Base-by-base conservation (phyloP, 2,329 filamentous ascomycete species). In the Fusarium tuaranense region DNA sequence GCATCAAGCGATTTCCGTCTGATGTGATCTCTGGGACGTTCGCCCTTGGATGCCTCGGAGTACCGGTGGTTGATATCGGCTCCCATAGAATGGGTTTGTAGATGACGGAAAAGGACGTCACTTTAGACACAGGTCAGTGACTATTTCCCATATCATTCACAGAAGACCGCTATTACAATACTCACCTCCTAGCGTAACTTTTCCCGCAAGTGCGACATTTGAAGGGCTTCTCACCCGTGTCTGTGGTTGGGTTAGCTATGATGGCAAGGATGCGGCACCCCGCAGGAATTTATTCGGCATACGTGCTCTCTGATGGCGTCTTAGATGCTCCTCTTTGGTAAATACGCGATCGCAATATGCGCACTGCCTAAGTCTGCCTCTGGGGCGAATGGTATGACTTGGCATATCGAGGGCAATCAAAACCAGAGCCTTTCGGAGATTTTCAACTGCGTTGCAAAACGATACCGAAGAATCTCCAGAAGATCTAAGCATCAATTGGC, bases 181-280 rank as follows among this genome's bases (percentile, higher is more conserved):
- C 36, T 14, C 2, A 46, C 68, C 68, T 70, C 38, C 68, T 70
- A 1, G 68, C 53, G 25, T 70, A 70, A 13, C 51, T 63, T 36
- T 27, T 70, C 8, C 59, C 68, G 5, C 65, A 70, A 16, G 59
- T 55, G 2, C 7, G 18, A 7, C 68, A 70, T 46, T 53, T 68
- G 16, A 70, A 70, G n/a, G 68, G 68, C 16, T 44, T 68, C 46
- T 70, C 68, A 13, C 68, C 68, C 1, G 68, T 70, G 18, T 70
- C 68, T 70, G 14, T 22, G 6, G 5, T 12, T 13, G 10, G 5
- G 25, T 67, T 20, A 51, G 44, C 55, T 16, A 12, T 4, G 4
- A 39, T 22, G 20, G 13, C 20, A 25, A n/a, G 34, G 3, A 1
- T 3, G 9, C 9, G 20, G 13, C n/a, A 25, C 6, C 14, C 12